phyloP scores from a whole-genome alignment of 495 filamentous ascomycete species.

The Jackrogersella minutella region DNA sequence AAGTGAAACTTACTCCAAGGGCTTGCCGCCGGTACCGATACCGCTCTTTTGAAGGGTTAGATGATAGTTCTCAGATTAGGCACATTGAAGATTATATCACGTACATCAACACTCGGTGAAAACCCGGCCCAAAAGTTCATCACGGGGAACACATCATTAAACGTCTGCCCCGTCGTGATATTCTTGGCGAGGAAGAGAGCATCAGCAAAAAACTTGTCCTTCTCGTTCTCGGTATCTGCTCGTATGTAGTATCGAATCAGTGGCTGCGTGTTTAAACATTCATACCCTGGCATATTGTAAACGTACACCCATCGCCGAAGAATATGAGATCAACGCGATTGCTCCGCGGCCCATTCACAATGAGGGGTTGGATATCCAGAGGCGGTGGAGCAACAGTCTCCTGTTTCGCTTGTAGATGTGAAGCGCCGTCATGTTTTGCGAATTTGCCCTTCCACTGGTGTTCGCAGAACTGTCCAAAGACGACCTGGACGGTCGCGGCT shows the following conservation, averaged over 20 bases:
- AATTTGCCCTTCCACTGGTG: slow-evolving; percentile 41
- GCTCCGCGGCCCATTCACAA: slow-evolving; percentile 37
- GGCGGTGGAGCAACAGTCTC: slow-evolving; percentile 27
- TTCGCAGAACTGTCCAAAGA: slow-evolving; percentile 36
- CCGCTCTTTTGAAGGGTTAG: slow-evolving; percentile 37
- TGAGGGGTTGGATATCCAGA: slow-evolving; percentile 41
- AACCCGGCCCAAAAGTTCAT: slow-evolving; percentile 43
- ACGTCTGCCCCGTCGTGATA: slow-evolving; percentile 39
- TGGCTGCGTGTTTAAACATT: not conserved
- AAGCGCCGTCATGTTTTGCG: slow-evolving; percentile 26
- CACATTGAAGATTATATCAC: not conserved
- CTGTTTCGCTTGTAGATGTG: slow-evolving; percentile 24
- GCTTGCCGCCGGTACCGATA: slow-evolving; percentile 33
- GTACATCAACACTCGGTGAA: slow-evolving; percentile 35
- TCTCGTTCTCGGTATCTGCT: slow-evolving; percentile 38
- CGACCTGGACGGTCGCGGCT: not conserved
- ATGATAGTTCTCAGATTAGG: not conserved
- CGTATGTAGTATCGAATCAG: slow-evolving; percentile 2
- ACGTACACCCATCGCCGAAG: slow-evolving; percentile 42
- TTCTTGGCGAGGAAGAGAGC: slow-evolving; percentile 37
- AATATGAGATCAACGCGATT: slow-evolving; percentile 42
- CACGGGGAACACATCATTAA: slow-evolving; percentile 33
- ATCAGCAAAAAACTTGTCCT: slow-evolving; percentile 42
- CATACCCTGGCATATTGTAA: not conserved
- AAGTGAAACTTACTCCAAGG: slow-evolving; percentile 27